Percentiles rank a stretch among this genome's conserved stretches.
Evolutionary conservation across 179 eudicot genomes (phyloP).

Genomic region (Patellifolia procumbens): DNA sequence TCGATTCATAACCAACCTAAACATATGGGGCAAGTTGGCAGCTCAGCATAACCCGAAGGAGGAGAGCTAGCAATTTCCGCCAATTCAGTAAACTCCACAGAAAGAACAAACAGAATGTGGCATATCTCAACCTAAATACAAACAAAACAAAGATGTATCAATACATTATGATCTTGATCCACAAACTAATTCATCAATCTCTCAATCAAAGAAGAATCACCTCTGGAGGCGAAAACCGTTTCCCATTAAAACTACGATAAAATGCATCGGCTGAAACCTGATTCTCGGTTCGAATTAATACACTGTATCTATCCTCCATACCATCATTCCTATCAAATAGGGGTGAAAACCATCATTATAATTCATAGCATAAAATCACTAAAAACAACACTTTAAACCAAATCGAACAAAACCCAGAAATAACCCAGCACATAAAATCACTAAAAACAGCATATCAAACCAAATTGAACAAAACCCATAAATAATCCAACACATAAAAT

Average conservation of each 20-base stretch:
- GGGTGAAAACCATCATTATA: constrained; percentile 8
- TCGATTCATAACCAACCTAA: constrained; percentile 50
- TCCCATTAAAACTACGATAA: constrained; percentile 69
- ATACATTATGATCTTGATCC: not conserved
- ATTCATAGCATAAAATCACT: not conserved
- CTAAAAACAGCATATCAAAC: constrained; percentile 4
- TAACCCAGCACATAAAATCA: not conserved
- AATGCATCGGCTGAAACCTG: constrained; percentile 74
- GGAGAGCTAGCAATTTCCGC: constrained; percentile 63
- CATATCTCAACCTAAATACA: constrained; percentile 72
- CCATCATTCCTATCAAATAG: constrained; percentile 65
- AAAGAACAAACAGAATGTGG: constrained; percentile 61
- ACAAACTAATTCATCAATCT: not conserved
- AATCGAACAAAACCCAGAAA: constrained; percentile 2
- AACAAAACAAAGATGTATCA: not conserved
- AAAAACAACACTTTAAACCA: constrained; percentile 3
- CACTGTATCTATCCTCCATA: constrained; percentile 86
- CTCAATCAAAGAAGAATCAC: constrained; percentile 22
- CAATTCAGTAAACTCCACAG: constrained; percentile 50
- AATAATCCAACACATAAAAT: constrained; percentile 2
- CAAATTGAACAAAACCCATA: not conserved
- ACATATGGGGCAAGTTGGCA: constrained; percentile 93
- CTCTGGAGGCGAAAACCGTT: constrained; percentile 79
- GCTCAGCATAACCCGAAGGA: constrained; percentile 56
- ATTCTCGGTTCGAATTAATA: constrained; percentile 55